Evolutionary conservation across 2,329 filamentous ascomycete genomes (phyloP), one percentile per base, ranked within the genome.

Genomic region (Aureobasidium melanogenum): DNA sequence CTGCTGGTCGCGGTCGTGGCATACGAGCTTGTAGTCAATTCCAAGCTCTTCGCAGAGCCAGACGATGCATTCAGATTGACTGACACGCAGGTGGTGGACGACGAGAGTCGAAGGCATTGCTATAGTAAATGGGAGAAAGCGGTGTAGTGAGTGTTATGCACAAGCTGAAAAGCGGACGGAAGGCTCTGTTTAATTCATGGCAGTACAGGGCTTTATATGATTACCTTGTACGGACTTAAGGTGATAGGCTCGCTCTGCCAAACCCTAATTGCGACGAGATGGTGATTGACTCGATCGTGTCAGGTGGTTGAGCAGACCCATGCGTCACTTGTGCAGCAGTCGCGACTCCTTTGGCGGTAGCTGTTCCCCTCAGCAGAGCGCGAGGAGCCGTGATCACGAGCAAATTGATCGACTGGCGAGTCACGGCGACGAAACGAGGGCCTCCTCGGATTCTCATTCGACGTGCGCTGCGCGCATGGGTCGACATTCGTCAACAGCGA

Each of bases 31-130:
- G 67, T 83, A 83, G 4, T 70, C 63, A 46, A 84, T 68, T 22
- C 69, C 68, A 8, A 84, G 76, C 66, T 84, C 82, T 67, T 84
- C 81, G 68, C 79, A 80, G 36, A 84, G 75, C 78, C 80, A 84
- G 64, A 77, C 67, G 39, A 84, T 74, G 26, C 81, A 79, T 68
- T 84, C 82, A 4, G 80, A 83, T 64, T 82, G 79, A 1, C 78
- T 80, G 65, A 73, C 67, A 48, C 77, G 74, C n/a, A 84, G 78
- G 66, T 84, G 82, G 67, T 84, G 81, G 22, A 83, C 65, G 32
- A 70, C 72, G 46, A 81, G 70, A 10, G 38, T 47, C 5, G 54
- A 36, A n/a, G 54, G 26, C 41, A 46, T 47, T 32, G 32, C 15
- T 44, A n/a, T n/a, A 10, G 8, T 17, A 38, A 30, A n/a, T 28